Conservation (phyloP, 202 grass and related monocot genomes). For the Eragrostis tef region DNA sequence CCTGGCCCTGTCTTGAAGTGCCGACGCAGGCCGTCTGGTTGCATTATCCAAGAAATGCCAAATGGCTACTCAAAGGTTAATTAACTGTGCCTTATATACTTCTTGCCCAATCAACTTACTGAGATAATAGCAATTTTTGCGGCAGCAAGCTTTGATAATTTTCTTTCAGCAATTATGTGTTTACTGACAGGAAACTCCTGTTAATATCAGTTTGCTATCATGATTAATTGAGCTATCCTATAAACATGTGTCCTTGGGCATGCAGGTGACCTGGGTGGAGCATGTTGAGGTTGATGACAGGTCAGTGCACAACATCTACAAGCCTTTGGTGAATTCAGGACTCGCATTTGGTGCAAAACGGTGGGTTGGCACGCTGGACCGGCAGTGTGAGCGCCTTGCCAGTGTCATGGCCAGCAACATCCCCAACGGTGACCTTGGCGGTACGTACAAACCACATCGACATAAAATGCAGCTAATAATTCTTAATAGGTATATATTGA, state of each 20-base stretch:
- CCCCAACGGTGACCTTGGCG: constrained; percentile 58
- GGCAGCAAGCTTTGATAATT: not conserved
- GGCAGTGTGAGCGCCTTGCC: constrained; percentile 87
- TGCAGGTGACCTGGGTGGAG: constrained; percentile 91
- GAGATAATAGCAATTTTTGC: not conserved
- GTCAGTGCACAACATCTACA: constrained; percentile 89
- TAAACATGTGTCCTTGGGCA: not conserved
- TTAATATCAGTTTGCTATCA: not conserved
- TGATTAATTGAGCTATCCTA: not conserved
- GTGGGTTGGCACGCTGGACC: constrained; percentile 76
- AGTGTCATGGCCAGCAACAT: constrained; percentile 86
- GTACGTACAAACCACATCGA: not conserved
- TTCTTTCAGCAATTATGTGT: not conserved
- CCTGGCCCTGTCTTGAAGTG: constrained; percentile 57
- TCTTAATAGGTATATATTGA: not conserved
- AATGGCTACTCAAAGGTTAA: constrained; percentile 92
- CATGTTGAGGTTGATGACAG: constrained; percentile 90
- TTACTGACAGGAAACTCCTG: constrained; percentile 3
- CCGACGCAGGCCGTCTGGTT: constrained; percentile 81
- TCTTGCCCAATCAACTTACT: not conserved
- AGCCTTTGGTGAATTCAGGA: constrained; percentile 87
- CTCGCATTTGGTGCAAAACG: constrained; percentile 84
- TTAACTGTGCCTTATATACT: not conserved
- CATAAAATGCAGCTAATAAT: not conserved
- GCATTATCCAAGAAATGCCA: constrained; percentile 91